Conservation (phyloP, 2,329 filamentous ascomycete genomes). For the Neofusicoccum sp. region DNA sequence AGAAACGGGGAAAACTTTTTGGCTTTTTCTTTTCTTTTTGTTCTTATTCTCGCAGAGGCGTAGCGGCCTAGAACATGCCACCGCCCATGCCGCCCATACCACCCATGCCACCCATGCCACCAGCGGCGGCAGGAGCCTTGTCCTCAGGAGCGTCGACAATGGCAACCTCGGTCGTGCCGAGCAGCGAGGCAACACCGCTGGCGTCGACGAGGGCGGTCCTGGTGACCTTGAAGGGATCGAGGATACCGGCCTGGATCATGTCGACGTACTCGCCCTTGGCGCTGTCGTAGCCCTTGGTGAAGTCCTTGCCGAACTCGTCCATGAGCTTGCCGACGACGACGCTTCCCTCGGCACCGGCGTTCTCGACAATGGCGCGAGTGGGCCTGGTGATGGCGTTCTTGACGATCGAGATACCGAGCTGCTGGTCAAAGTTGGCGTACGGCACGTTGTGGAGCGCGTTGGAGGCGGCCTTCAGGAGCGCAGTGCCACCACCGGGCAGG, state of each 20-base stretch:
- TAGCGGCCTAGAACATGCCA: slow-evolving; percentile 61
- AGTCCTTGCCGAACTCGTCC: slow-evolving; percentile 86
- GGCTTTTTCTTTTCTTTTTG: neutral
- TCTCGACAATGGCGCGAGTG: slow-evolving; percentile 94
- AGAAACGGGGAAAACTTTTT: neutral
- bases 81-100: slow-evolving; percentile 65
- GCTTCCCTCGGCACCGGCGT: slow-evolving; percentile 91
- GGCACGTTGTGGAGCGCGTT: slow-evolving; percentile 83
- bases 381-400: slow-evolving; percentile 97
- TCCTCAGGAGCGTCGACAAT: slow-evolving; percentile 96
- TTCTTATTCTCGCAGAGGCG: neutral
- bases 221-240: slow-evolving; percentile 99
- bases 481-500: slow-evolving; percentile 96
- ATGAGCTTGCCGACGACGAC: slow-evolving; percentile 97
- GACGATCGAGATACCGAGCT: slow-evolving; percentile 95
- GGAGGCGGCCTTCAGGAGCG: slow-evolving; percentile 92
- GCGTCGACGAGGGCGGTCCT: slow-evolving; percentile 93
- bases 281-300: slow-evolving; percentile 98
- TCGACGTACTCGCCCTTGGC: slow-evolving; percentile 97
- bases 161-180: slow-evolving; percentile 96
- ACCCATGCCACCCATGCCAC: slow-evolving; percentile 53
- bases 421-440: slow-evolving; percentile 95
- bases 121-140: slow-evolving; percentile 63
- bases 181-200: slow-evolving; percentile 90
- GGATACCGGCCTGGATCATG: slow-evolving; percentile 96